phyloP scores from a whole-genome alignment of 768 basidiomycete species.

The Rhodotorula babjevae region DNA sequence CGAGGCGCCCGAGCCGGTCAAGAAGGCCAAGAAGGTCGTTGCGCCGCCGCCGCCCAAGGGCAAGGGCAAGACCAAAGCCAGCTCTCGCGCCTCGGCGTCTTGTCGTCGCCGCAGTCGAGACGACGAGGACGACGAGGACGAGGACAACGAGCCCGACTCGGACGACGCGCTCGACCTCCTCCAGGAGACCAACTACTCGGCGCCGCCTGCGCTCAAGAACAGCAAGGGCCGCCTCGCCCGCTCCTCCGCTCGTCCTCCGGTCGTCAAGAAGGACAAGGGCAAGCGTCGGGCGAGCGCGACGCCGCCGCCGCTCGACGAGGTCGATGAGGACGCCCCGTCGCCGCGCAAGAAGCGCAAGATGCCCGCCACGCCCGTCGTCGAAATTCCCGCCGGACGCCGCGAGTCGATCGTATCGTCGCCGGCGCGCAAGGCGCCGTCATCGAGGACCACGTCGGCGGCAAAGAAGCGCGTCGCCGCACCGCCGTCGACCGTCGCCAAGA shows the following conservation, averaged over 20 bases:
- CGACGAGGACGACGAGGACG: background rate
- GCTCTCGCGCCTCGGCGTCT: background rate
- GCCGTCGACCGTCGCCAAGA: background rate
- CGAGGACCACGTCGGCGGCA: background rate
- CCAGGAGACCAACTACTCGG: conserved; percentile 23
- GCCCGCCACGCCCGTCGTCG: background rate
- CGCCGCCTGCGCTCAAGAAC: conserved; percentile 3
- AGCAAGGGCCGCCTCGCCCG: background rate
- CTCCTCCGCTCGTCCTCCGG: background rate
- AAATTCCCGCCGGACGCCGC: background rate
- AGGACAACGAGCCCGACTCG: background rate
- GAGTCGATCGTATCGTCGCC: background rate
- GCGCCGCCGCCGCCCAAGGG: background rate
- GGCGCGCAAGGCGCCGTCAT: background rate
- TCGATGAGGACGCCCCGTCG: background rate
- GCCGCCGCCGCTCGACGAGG: background rate
- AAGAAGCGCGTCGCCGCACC: background rate
- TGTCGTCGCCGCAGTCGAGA: background rate
- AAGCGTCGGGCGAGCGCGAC: background rate
- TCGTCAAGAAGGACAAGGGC: background rate
- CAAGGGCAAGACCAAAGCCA: background rate
- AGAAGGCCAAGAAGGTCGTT: background rate
- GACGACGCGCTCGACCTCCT: conserved; percentile 11
- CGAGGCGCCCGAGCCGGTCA: no score
- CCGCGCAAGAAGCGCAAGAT: conserved; percentile 1